Percentiles rank a stretch among this genome's conserved stretches.
phyloP scores from a whole-genome alignment of 257 asterid genomes.

The Solanum raphanifolium region DNA sequence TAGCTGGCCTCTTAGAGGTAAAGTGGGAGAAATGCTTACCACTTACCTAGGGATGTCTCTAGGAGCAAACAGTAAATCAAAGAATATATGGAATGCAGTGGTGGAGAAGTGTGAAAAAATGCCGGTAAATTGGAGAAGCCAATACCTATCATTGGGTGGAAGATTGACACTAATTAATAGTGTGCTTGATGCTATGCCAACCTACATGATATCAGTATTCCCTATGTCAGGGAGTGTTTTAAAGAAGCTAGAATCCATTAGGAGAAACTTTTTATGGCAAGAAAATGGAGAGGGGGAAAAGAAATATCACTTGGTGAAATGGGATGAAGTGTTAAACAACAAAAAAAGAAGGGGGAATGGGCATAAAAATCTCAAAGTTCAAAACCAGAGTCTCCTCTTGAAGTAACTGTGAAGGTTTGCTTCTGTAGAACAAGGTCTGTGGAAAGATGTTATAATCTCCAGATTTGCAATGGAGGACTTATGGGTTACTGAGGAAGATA shows the following conservation, averaged over 20 bases:
- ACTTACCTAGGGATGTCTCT: neutral
- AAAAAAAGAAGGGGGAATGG: neutral
- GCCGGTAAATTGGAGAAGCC: neutral
- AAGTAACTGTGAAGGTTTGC: neutral
- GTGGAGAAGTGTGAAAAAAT: neutral
- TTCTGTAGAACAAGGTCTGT: neutral
- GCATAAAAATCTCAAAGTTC: neutral
- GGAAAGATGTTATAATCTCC: neutral
- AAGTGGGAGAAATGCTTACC: neutral
- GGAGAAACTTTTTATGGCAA: neutral
- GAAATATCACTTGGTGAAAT: neutral
- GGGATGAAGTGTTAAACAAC: neutral
- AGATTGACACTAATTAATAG: neutral
- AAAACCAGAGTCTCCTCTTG: neutral
- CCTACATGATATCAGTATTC: neutral
- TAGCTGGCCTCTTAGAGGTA: neutral
- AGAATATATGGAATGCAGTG: neutral
- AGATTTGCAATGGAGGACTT: neutral
- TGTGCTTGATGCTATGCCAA: neutral
- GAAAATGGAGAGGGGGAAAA: neutral
- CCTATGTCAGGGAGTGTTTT: neutral
- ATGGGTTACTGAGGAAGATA: neutral
- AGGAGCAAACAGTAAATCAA: neutral
- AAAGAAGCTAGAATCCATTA: neutral
- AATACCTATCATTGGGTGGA: neutral